A percentile compares a stretch with the other conserved stretches of the same genome.
Evolutionary conservation across 2,329 filamentous ascomycete species (phyloP).

Genomic region (Pseudogymnoascus sp.): DNA sequence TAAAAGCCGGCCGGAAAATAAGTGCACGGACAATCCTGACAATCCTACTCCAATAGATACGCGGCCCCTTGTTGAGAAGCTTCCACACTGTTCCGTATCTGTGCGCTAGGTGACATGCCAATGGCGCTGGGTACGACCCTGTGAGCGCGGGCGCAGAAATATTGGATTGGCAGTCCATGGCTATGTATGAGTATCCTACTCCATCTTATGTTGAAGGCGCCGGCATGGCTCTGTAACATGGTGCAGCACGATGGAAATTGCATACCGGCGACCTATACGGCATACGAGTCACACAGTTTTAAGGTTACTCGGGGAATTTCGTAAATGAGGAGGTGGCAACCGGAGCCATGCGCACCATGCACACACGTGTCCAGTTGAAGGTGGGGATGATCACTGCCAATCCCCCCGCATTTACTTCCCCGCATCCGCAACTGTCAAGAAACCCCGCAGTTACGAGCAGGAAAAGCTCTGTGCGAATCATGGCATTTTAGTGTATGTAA

Average conservation of each 20-base stretch:
- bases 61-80: background rate
- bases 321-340: background rate
- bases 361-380: constrained; percentile 5
- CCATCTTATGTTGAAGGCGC: background rate
- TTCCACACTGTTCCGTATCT: background rate
- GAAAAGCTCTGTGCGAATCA: background rate
- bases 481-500: background rate
- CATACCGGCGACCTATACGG: background rate
- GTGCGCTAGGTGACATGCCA: background rate
- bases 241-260: background rate
- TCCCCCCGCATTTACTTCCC: constrained; percentile 2
- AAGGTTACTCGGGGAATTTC: constrained; percentile 1
- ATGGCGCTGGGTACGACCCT: background rate
- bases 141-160: background rate
- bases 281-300: background rate
- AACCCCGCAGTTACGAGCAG: background rate
- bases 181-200: background rate
- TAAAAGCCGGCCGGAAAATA: background rate
- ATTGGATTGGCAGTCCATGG: background rate
- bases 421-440: background rate
- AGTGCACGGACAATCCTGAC: background rate
- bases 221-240: background rate
- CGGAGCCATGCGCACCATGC: background rate
- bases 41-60: background rate
- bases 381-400: background rate